Conservation (phyloP, 2,329 filamentous ascomycete genomes). For the Claviceps quebecensis region DNA sequence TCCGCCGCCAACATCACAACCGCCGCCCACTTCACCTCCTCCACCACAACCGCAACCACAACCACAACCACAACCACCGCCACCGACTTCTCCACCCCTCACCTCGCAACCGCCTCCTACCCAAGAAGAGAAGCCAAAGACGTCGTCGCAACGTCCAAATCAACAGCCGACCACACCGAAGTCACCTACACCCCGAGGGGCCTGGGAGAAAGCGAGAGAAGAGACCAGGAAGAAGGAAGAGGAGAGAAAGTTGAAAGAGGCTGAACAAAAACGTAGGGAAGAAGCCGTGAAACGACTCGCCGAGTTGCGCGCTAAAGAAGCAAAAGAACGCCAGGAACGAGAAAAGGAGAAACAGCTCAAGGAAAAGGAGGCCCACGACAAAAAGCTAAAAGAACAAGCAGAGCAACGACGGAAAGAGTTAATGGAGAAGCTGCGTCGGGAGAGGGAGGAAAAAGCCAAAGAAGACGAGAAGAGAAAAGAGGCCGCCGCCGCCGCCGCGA, state of each 20-base stretch:
- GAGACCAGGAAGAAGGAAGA: slow-evolving; percentile 50
- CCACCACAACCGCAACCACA: not conserved
- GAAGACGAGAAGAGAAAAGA: slow-evolving; percentile 28
- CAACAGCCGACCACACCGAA: slow-evolving; percentile 11
- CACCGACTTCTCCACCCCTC: not conserved
- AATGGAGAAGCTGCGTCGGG: slow-evolving; percentile 13
- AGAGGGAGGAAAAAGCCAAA: slow-evolving; percentile 20
- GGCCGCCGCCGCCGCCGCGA: slow-evolving; percentile 18
- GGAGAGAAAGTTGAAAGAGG: slow-evolving; percentile 46
- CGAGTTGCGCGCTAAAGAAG: slow-evolving; percentile 43
- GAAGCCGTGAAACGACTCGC: slow-evolving; percentile 38
- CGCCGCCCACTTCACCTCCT: not conserved
- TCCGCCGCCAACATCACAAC: not conserved
- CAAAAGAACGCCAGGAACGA: slow-evolving; percentile 29
- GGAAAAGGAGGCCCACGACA: slow-evolving; percentile 23
- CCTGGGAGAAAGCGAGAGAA: slow-evolving; percentile 57
- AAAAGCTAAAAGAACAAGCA: slow-evolving; percentile 21
- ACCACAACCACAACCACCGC: not conserved
- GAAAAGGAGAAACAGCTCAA: slow-evolving; percentile 25
- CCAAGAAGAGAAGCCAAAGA: slow-evolving; percentile 9
- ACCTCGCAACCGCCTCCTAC: slow-evolving; percentile 1
- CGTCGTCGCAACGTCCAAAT: slow-evolving; percentile 9
- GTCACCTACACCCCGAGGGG: slow-evolving; percentile 25
- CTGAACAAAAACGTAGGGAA: slow-evolving; percentile 45
- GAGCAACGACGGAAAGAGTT: slow-evolving; percentile 16